Evolutionary conservation across 192 early-diverging fungal species (phyloP).

Genomic region (Podila verticillata): DNA sequence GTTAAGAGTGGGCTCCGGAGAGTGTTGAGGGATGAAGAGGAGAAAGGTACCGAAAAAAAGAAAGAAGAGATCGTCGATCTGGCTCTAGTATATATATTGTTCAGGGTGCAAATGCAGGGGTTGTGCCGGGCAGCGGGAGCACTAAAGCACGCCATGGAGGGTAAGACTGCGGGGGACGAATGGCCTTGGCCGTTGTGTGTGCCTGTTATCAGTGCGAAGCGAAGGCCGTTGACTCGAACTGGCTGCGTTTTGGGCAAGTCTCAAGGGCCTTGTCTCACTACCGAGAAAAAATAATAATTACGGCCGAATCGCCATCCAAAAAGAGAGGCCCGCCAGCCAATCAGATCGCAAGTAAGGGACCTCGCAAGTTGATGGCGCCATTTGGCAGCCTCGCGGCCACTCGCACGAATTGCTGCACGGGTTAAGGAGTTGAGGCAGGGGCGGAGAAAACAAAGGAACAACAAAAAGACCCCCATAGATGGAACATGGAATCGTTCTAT

Average conservation of each 20-base stretch:
- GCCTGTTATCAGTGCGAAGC: background rate
- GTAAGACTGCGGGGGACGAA: no score
- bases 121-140: background rate
- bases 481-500: no score
- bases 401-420: background rate
- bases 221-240: background rate
- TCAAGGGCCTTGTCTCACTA: background rate
- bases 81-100: background rate
- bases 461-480: no score
- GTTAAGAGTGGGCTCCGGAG: background rate
- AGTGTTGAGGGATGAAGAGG: background rate
- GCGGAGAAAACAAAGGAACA: no score
- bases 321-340: background rate
- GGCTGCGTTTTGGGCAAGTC: conserved; percentile 2
- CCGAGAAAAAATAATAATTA: background rate
- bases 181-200: background rate
- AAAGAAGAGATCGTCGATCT: background rate
- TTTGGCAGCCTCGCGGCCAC: background rate
- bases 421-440: background rate
- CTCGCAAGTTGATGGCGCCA: background rate
- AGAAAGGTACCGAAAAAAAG: background rate
- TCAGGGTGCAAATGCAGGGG: background rate
- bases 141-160: background rate
- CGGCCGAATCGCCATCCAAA: background rate
- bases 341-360: background rate